phyloP scores from a whole-genome alignment of 495 filamentous ascomycete genomes.

The Emericellopsis terricola region DNA sequence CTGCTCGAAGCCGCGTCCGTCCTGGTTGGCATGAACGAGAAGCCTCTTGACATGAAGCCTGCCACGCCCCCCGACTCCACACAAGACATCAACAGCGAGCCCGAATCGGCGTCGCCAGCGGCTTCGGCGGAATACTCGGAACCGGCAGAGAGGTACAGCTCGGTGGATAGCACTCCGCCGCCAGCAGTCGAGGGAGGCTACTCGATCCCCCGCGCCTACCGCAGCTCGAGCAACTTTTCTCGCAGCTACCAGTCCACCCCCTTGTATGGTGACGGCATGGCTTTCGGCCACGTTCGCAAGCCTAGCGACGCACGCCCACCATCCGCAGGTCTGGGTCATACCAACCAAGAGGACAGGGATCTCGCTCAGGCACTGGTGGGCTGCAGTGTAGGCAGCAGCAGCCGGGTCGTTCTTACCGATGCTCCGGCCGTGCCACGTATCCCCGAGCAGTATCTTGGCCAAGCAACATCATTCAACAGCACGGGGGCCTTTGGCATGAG shows the following conservation, averaged over 20 bases:
- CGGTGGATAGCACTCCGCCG: conserved; percentile 52
- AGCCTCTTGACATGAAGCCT: conserved; percentile 25
- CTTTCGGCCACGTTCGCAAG: conserved; percentile 37
- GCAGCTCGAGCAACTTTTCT: conserved; percentile 53
- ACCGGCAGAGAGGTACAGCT: conserved; percentile 47
- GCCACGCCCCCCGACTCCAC: conserved; percentile 38
- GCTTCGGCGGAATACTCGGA: conserved; percentile 63
- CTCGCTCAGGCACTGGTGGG: conserved; percentile 74
- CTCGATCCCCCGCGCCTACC: conserved; percentile 30
- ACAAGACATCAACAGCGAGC: conserved; percentile 52
- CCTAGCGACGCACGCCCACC: conserved; percentile 38
- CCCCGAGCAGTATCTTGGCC: conserved; percentile 46
- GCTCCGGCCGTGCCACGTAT: conserved; percentile 77
- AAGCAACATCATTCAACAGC: conserved; percentile 13
- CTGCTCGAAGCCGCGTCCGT: conserved; percentile 92
- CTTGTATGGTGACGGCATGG: conserved; percentile 28
- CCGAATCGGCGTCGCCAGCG: conserved; percentile 58
- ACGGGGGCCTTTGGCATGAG: conserved; percentile 22
- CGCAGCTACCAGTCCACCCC: conserved; percentile 71
- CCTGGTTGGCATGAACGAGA: conserved; percentile 74
- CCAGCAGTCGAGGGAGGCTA: conserved; percentile 37
- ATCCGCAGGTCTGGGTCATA: conserved; percentile 41
- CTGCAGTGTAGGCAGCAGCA: conserved; percentile 79
- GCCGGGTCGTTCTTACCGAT: conserved; percentile 40
- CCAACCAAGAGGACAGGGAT: conserved; percentile 54